phyloP scores from a whole-genome alignment of 208 protist genomes.

The Acanthamoeba culbertsoni region DNA sequence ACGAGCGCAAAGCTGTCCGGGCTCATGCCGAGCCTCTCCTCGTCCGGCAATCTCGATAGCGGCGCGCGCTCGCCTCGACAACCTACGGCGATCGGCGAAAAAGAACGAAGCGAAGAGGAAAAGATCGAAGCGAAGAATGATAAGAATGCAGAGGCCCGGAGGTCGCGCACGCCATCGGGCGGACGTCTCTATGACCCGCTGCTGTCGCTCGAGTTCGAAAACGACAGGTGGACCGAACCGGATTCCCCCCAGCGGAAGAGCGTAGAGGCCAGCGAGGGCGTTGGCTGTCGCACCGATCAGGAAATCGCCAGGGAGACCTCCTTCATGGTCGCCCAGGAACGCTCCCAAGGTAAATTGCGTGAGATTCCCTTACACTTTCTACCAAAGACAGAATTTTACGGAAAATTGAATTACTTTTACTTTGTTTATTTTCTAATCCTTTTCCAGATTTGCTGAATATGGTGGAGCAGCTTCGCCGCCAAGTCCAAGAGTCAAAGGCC shows the following conservation, averaged over 20 bases:
- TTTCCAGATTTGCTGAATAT: background rate
- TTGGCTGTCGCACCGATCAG: background rate
- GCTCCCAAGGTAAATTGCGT: background rate
- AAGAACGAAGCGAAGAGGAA: background rate
- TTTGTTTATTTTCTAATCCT: too few relatives aligned
- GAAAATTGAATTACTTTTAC: too few relatives aligned
- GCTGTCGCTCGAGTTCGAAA: background rate
- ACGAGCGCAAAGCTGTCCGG: background rate
- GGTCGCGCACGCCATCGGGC: background rate
- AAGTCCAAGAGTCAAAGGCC: background rate
- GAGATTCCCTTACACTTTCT: background rate
- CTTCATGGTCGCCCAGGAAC: background rate
- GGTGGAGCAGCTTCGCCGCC: background rate
- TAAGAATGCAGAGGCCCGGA: background rate
- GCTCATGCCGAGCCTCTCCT: background rate
- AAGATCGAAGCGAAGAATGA: background rate
- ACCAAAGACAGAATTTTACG: too few relatives aligned
- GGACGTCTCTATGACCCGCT: background rate
- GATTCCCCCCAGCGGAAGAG: background rate
- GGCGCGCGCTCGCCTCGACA: background rate
- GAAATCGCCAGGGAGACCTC: background rate
- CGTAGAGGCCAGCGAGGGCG: background rate
- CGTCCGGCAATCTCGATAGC: background rate
- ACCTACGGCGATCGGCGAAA: background rate
- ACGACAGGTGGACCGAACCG: background rate